Evolutionary conservation across 2,329 filamentous ascomycete genomes (phyloP), one percentile per base, ranked within the genome.

Genomic region (Colletotrichum godetiae): DNA sequence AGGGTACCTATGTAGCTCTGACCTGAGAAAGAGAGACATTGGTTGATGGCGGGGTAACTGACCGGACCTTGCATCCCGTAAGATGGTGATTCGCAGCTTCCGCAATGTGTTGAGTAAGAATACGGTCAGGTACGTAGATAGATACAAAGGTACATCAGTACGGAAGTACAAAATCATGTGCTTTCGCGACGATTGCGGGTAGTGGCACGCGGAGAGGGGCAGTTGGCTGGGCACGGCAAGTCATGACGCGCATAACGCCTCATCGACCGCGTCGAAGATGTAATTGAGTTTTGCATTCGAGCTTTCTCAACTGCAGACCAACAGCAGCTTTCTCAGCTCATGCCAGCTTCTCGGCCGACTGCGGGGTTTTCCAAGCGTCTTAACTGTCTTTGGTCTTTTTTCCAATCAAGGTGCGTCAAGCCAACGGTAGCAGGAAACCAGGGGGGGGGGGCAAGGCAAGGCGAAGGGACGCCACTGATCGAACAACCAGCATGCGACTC

Each of bases 201-300:
- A 35, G 29, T 55, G 22, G 49, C 49, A 55, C 61, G 61, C 61
- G 49, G 29, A 35, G 49, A 64, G 61, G 29, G 46, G n/a, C 46
- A 53, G 46, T 35, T 35, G 37, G 27, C 67, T 59, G 55, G 46
- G 46, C 56, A 22, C 56, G 3, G 4, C 57, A 33, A 62, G 49
- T 62, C 69, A 74, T 74, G 73, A 74, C 73, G 60, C 73, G 56
- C 49, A 74, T 65, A 69, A 68, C 58, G 63, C 69, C 60, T 68
- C 73, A 65, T 66, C 57, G 27, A 57, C 49, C 71, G 71, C 67
- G 46, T 73, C 67, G 10, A 66, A 24, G 52, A 69, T 72, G 73
- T 56, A 63, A 33, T 61, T 55, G 29, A 35, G 49, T 11, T 11
- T 72, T 52, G 42, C 37, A 37, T 4, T 13, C 67, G 22, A 29